Base-by-base conservation (phyloP, 257 asterid species). In the Cynanchum wilfordii region DNA sequence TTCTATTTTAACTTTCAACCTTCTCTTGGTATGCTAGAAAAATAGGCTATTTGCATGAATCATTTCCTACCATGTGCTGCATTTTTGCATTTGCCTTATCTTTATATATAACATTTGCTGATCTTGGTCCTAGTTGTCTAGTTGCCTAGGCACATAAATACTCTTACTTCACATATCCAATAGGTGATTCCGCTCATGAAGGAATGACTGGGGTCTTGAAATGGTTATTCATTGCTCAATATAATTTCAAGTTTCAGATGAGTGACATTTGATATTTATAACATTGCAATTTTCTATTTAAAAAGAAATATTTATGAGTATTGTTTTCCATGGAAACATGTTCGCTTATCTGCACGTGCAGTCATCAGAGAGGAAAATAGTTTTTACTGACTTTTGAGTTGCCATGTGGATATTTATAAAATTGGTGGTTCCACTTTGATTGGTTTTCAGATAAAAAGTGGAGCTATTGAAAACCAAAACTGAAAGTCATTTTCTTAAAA, bases 341-440 rank as follows among this genome's bases (percentile, higher is more conserved):
- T 50, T 50, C 15, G 17, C n/a, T 12, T 4, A 50, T 54, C 27
- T 2, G 22, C 22, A 51, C 27, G 8, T 54, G 27, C 59, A 54
- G 27, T 54, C 60, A n/a, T 22, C 12, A 2, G 29, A 7, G 29
- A 55, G 29, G 29, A 11, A 55, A n/a, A 5, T 22, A 19, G 60
- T 54, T 54, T 54, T n/a, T 54, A 54, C 59, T 51, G n/a, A n/a
- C n/a, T n/a, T n/a, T 19, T 51, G 59, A 54, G 59, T 54, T 54
- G 27, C 59, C 24, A 4, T 51, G 58, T 5, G 10, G 20, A 52
- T 15, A 51, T 11, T 52, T 52, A 6, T 52, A 52, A 4, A 7
- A 55, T 56, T 17, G 56, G 20, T 17, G 7, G 56, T 16, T 16
- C 56, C 56, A 51, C 56, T 16, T 51, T 15, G 62, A n/a, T 56